Evolutionary conservation across 768 basidiomycete species (phyloP).

Genomic region (Pisolithus albus): DNA sequence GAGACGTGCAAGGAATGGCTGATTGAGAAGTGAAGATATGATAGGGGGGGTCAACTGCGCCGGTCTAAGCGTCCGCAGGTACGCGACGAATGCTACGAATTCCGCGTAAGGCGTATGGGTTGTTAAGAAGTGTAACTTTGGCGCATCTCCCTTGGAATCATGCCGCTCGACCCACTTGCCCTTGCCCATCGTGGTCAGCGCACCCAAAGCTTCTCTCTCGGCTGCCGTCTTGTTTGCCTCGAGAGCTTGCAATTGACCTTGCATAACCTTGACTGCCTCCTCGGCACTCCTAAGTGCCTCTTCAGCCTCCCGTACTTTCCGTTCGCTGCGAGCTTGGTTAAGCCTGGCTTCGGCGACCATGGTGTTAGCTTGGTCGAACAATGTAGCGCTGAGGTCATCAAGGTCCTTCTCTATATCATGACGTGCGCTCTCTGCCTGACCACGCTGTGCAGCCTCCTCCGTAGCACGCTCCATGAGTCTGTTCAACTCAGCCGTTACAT

Average conservation of each 20-base stretch:
- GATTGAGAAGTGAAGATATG: conserved; percentile 65
- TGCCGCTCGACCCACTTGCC: conserved; percentile 58
- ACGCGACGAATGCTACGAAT: conserved; percentile 68
- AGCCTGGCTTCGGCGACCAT: conserved; percentile 97
- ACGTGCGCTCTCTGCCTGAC: conserved; percentile 82
- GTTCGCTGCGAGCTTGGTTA: conserved; percentile 55
- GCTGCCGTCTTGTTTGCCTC: conserved; percentile 59
- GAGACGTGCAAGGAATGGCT: conserved; percentile 74
- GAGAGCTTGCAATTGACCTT: conserved; percentile 74
- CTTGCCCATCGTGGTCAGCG: conserved; percentile 51
- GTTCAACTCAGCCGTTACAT: conserved; percentile 88
- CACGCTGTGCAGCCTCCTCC: conserved; percentile 86
- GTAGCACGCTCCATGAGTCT: conserved; percentile 93
- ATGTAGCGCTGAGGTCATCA: conserved; percentile 83
- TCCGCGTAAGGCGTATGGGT: conserved; percentile 76
- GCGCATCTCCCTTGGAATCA: conserved; percentile 19
- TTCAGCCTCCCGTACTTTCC: conserved; percentile 73
- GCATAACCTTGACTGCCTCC: conserved; percentile 79
- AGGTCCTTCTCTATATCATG: conserved; percentile 86
- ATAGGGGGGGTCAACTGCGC: conserved; percentile 53
- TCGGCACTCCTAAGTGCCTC: conserved; percentile 75
- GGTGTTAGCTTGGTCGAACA: conserved; percentile 90
- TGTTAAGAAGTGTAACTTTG: conserved; percentile 45
- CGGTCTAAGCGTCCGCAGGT: conserved; percentile 65
- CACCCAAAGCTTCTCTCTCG: conserved; percentile 45